These are phyloP conservation scores for Rhizopogon vesiculosus DNA, from an alignment of 768 basidiomycete genomes.

Conservation along the genomic window DNA sequence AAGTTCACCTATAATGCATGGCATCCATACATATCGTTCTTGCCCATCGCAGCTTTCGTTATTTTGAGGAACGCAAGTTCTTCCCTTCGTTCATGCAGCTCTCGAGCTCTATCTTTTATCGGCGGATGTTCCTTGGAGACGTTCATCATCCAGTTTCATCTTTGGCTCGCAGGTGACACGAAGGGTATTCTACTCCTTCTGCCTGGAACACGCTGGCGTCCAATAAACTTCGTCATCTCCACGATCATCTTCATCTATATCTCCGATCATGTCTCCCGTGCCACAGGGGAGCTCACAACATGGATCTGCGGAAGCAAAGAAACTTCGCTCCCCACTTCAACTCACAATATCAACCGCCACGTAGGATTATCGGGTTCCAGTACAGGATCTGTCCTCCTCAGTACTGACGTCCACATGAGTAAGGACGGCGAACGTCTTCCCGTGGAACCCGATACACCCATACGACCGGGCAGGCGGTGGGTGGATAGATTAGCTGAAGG, in stretches of 20 bases:
- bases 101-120: constrained; percentile 70
- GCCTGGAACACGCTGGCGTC: constrained; percentile 68
- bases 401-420: not conserved
- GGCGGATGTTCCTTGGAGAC: constrained; percentile 88
- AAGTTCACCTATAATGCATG: constrained; percentile 85
- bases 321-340: constrained; percentile 16
- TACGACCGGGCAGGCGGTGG: constrained; percentile 39
- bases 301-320: constrained; percentile 43
- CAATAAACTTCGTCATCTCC: constrained; percentile 75
- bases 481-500: constrained; percentile 44
- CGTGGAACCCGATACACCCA: constrained; percentile 35
- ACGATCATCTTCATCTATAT: constrained; percentile 78
- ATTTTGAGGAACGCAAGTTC: constrained; percentile 72
- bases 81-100: constrained; percentile 65
- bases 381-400: constrained; percentile 10
- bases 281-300: constrained; percentile 67
- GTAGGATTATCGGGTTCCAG: not conserved
- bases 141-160: constrained; percentile 86
- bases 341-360: constrained; percentile 2
- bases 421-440: constrained; percentile 24
- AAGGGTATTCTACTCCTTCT: constrained; percentile 78
- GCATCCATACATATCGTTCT: constrained; percentile 78
- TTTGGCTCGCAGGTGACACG: constrained; percentile 83
- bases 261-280: constrained; percentile 69
- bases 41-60: constrained; percentile 77